Evolutionary conservation across 176 grass and related monocot species (phyloP), one percentile per base, ranked within the genome.

Genomic region (Ensete glaucum): DNA sequence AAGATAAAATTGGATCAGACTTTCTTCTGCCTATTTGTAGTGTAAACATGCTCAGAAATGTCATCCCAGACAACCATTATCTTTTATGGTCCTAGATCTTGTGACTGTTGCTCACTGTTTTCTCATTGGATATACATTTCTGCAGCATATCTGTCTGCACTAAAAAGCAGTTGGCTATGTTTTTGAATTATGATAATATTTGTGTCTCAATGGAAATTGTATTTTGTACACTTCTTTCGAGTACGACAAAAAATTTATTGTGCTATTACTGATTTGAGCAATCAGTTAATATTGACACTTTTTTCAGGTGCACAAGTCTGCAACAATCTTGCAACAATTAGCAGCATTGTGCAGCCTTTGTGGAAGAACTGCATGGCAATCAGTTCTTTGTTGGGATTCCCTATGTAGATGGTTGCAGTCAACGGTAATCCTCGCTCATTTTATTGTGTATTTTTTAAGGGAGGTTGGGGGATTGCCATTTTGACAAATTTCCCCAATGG

Each of bases 281-380:
- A 64, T 14, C n/a, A 21, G 0, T 22, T 72, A 51, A 72, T 72
- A 11, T 9, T 62, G 77, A 73, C 71, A 9, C 48, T 69, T 78
- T 67, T 67, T 26, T 73, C 73, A 99, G 95, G 95, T 99, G n/a
- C 95, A 99, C 76, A 99, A 99, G 82, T 91, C 86, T 75, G 95
- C 95, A 55, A 99, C 86, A 72, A 81, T 99, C 71, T 87, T 99
- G 69, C 95, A 99, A 82, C 90, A 99, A 72, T 63, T 99, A 69
- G 90, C 95, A 5, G 84, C 95, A 74, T 52, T 99, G 15, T 99
- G 95, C 81, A 89, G 80, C 75, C 65, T 99, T 50, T 94, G 90
- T 53, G 95, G 93, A 53, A 85, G 81, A 82, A 99, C 88, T 27
- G 57, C 71, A 12, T 99, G 88, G 88, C 91, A 87, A 69, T 34